Evolutionary conservation across 192 early-diverging fungal genomes (phyloP).

Genomic region (Endogone sp.): DNA sequence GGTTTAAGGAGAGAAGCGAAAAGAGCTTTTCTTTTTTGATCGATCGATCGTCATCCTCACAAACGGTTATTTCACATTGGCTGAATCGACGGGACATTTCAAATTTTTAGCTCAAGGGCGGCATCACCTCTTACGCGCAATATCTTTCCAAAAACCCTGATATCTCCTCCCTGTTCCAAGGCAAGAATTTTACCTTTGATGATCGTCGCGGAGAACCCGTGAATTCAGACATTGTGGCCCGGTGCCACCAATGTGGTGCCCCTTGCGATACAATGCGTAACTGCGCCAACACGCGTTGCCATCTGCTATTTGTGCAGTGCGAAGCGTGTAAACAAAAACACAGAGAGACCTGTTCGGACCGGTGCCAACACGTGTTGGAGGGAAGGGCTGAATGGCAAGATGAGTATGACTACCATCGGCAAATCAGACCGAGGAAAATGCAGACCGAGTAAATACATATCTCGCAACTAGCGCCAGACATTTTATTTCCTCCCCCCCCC

Average conservation of each 20-base stretch:
- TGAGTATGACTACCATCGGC: conserved; percentile 23
- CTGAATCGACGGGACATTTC: too few relatives aligned
- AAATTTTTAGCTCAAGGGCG: conserved; percentile 58
- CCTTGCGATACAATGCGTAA: conserved; percentile 64
- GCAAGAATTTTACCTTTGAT: conserved; percentile 82
- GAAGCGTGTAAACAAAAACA: conserved; percentile 39
- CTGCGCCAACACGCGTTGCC: conserved; percentile 62
- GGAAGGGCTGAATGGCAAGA: conserved; percentile 11
- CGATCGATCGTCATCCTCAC: too few relatives aligned
- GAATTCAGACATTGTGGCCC: conserved; percentile 54
- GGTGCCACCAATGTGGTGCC: conserved; percentile 65
- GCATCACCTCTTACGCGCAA: conserved; percentile 69
- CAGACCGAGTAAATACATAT: too few relatives aligned
- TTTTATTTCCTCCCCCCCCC: too few relatives aligned
- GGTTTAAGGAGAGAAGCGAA: too few relatives aligned
- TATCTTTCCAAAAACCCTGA: conserved; percentile 28
- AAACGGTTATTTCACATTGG: too few relatives aligned
- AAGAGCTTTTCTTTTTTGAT: too few relatives aligned
- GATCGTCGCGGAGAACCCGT: conserved; percentile 66
- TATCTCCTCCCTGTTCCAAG: conserved; percentile 52
- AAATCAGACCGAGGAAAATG: conserved; percentile 19
- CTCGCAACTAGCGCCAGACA: too few relatives aligned
- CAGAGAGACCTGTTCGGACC: conserved; percentile 36
- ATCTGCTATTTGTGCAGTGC: conserved; percentile 71
- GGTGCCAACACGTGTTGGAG: conserved; percentile 37